phyloP scores from a whole-genome alignment of 441 rosid species.

The Gossypium laxum region DNA sequence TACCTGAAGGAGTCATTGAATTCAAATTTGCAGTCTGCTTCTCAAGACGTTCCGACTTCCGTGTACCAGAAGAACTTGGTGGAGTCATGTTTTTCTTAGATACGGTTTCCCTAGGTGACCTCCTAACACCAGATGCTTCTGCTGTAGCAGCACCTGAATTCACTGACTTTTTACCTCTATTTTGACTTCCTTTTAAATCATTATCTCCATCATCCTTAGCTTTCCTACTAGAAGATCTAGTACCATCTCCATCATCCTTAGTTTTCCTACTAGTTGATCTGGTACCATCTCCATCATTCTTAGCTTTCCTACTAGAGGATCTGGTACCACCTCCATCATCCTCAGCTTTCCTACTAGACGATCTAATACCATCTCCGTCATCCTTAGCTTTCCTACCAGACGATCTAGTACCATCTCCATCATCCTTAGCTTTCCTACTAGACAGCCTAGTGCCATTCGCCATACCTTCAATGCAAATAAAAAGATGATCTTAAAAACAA shows the following conservation, averaged over 20 bases:
- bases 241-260: constrained; percentile 31
- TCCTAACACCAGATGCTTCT: constrained; percentile 34
- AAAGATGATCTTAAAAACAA: not conserved
- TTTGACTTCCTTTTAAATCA: constrained; percentile 27
- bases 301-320: not conserved
- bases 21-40: constrained; percentile 22
- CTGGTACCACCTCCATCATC: constrained; percentile 15
- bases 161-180: constrained; percentile 26
- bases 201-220: constrained; percentile 30
- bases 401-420: constrained; percentile 15
- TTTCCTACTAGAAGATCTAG: constrained; percentile 18
- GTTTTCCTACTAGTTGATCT: constrained; percentile 17
- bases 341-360: not conserved
- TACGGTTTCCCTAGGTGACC: constrained; percentile 38
- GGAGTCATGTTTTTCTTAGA: constrained; percentile 24
- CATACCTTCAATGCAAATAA: constrained; percentile 23
- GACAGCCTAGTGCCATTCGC: constrained; percentile 25
- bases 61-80: constrained; percentile 27
- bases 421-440: not conserved
- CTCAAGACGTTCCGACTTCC: constrained; percentile 49
- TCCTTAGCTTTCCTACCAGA: not conserved
- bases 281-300: constrained; percentile 11
- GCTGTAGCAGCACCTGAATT: constrained; percentile 18
- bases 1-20: constrained; percentile 28
- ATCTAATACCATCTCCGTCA: constrained; percentile 12